Conservation (phyloP, 352 stramenopile genomes). For the Phytophthora pluvialis region DNA sequence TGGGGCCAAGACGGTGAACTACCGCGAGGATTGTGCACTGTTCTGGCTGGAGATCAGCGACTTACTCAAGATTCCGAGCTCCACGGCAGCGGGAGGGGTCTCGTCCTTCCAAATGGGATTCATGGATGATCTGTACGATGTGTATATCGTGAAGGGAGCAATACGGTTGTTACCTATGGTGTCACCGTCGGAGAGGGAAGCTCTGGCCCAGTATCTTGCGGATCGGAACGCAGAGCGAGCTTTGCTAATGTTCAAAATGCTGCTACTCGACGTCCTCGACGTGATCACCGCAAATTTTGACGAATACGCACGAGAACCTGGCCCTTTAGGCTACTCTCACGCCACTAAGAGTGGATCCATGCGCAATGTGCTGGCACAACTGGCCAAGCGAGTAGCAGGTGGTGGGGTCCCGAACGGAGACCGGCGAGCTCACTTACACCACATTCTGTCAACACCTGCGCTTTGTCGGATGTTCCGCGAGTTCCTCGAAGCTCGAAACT, state of each 20-base stretch:
- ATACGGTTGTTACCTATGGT: conserved; percentile 60
- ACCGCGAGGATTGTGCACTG: conserved; percentile 66
- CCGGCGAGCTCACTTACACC: conserved; percentile 53
- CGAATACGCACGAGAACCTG: conserved; percentile 53
- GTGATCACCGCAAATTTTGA: conserved; percentile 65
- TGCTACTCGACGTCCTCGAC: conserved; percentile 64
- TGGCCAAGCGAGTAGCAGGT: conserved; percentile 48
- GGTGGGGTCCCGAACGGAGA: conserved; percentile 36
- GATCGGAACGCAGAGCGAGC: conserved; percentile 53
- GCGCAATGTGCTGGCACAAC: conserved; percentile 59
- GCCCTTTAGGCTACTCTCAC: conserved; percentile 46
- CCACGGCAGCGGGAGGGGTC: conserved; percentile 22
- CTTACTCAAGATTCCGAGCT: conserved; percentile 63
- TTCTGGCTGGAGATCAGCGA: conserved; percentile 78
- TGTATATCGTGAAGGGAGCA: conserved; percentile 53
- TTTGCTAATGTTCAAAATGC: conserved; percentile 64
- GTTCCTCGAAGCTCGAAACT: conserved; percentile 63
- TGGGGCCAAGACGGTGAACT: conserved; percentile 41
- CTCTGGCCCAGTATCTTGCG: conserved; percentile 48
- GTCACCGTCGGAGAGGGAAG: conserved; percentile 50
- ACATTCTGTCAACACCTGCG: conserved; percentile 54
- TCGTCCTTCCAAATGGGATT: conserved; percentile 64
- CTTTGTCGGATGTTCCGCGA: conserved; percentile 65
- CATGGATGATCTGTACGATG: conserved; percentile 67
- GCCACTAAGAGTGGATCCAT: conserved; percentile 48